Evolutionary conservation across 768 basidiomycete genomes (phyloP), one percentile per base, ranked within the genome.

Genomic region (Rubroboletus satanas): DNA sequence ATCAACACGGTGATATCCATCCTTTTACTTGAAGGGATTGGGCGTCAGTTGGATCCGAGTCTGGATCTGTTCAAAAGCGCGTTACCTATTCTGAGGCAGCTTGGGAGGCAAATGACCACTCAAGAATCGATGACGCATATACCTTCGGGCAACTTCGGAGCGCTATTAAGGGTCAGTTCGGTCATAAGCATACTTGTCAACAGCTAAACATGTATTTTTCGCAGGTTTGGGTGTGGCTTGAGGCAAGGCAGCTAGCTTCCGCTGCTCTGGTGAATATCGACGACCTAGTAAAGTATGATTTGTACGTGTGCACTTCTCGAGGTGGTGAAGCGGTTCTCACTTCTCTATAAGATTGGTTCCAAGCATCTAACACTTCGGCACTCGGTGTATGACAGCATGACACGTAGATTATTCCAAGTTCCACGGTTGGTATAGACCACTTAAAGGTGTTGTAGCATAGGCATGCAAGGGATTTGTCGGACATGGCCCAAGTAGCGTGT

Each of bases 1-100:
- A 86, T 98, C 67, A 99, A 99, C 72, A 98, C 97, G 0, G 93
- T 99, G 56, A 88, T 99, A 55, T 91, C 90, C 10, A 93, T 98
- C 52, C 73, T 99, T 51, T 71, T 99, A 38, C 75, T 99, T 51
- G 97, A 99, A 72, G 97, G 97, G 1, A 98, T 99, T 61, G 97
- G 97, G 21, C 76, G 96, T 55, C 93, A 89, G 74, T 70, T 99
- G 59, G 94, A 99, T 72, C 95, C 97, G 2, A 78, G 79, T 12
- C 73, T 98, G 71, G 97, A 99, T 73, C 70, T 99, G 55, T 98
- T 99, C 79, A 93, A 94, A 66, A 93, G 90, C 73, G 90, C 96
- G 21, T 68, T 98, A 64, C 97, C 97, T 15, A 98, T 98, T 62
- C 70, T 99, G 65, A 75, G 97, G 61, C 88, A 96, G 69, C 75